A percentile compares a stretch with the other conserved stretches of the same genome.
Evolutionary conservation across 2,329 filamentous ascomycete genomes (phyloP).

Genomic region (Penicillium decumbens): DNA sequence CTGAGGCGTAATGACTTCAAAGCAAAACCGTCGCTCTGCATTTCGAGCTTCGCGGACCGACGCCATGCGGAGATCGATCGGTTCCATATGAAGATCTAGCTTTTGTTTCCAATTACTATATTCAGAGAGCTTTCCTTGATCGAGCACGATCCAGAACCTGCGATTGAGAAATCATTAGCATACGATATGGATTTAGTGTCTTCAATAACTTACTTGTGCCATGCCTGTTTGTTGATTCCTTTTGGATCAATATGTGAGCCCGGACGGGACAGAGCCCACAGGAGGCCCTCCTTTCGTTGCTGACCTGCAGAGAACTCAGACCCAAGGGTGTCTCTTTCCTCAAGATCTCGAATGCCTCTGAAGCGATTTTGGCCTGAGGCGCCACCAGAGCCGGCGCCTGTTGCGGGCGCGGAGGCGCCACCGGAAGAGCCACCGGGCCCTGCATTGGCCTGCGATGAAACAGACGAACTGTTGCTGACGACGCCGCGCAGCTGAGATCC

Average conservation of each 20-base stretch:
- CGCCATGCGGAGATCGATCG: slow-evolving; percentile 93
- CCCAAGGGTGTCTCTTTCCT: slow-evolving; percentile 65
- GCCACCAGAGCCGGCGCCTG: slow-evolving; percentile 22
- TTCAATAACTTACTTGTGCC: slow-evolving; percentile 77
- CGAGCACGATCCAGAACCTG: slow-evolving; percentile 97
- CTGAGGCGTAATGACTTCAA: slow-evolving; percentile 95
- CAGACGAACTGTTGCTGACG: slow-evolving; percentile 45
- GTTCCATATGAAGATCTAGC: slow-evolving; percentile 94
- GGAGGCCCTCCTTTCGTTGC: slow-evolving; percentile 83
- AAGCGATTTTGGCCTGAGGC: slow-evolving; percentile 57
- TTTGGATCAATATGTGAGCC: slow-evolving; percentile 94
- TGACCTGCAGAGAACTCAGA: slow-evolving; percentile 56
- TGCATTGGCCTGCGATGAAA: slow-evolving; percentile 39
- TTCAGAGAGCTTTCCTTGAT: slow-evolving; percentile 92
- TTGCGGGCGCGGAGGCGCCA: slow-evolving; percentile 19
- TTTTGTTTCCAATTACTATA: slow-evolving; percentile 99
- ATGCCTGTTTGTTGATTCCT: slow-evolving; percentile 91
- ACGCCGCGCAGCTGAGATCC: slow-evolving; percentile 60
- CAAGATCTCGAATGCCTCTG: slow-evolving; percentile 86
- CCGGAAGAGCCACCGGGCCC: slow-evolving; percentile 28
- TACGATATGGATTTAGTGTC: neutral
- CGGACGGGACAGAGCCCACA: slow-evolving; percentile 91
- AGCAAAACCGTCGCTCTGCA: slow-evolving; percentile 91
- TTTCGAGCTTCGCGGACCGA: slow-evolving; percentile 94
- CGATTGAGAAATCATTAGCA: neutral